Conservation (phyloP, 148 eudicot species). For the Mesembryanthemum crystallinum region DNA sequence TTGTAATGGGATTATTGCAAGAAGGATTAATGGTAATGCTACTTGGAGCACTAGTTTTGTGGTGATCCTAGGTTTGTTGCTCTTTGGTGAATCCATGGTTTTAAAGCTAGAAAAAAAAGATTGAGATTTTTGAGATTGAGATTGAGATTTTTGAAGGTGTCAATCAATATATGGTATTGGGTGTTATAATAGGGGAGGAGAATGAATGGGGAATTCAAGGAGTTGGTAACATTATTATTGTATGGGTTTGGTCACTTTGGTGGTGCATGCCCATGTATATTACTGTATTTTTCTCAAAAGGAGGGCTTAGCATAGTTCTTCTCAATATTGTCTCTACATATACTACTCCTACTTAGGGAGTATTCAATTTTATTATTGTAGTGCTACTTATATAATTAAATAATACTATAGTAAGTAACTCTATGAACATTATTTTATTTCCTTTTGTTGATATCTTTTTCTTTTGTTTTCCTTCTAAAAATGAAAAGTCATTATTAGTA, state of each 20-base stretch:
- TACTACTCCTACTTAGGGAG: neutral
- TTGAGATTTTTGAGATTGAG: neutral
- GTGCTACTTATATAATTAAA: too few species aligned
- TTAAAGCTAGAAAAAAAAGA: neutral
- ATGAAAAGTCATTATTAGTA: too few species aligned
- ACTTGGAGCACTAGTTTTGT: conserved; percentile 30
- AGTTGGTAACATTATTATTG: conserved; percentile 12
- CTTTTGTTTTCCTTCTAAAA: too few species aligned
- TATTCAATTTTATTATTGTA: neutral
- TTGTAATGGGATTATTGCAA: conserved; percentile 33
- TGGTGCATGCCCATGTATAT: conserved; percentile 8
- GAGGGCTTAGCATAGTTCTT: conserved; percentile 5
- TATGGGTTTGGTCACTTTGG: conserved; percentile 16
- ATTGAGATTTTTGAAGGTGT: conserved; percentile 4
- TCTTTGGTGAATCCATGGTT: conserved; percentile 29
- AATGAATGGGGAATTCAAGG: neutral
- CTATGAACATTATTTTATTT: too few species aligned
- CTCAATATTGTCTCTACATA: neutral
- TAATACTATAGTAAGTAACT: too few species aligned
- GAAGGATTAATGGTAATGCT: conserved; percentile 33
- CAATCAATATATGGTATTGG: neutral
- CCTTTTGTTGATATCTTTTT: too few species aligned
- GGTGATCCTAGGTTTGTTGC: conserved; percentile 11
- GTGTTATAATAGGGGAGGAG: neutral
- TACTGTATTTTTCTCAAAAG: neutral